Percentiles rank a stretch among this genome's conserved stretches.
Evolutionary conservation across 164 flowering plant genomes (phyloP).

Genomic region (Kingdonia uniflora): DNA sequence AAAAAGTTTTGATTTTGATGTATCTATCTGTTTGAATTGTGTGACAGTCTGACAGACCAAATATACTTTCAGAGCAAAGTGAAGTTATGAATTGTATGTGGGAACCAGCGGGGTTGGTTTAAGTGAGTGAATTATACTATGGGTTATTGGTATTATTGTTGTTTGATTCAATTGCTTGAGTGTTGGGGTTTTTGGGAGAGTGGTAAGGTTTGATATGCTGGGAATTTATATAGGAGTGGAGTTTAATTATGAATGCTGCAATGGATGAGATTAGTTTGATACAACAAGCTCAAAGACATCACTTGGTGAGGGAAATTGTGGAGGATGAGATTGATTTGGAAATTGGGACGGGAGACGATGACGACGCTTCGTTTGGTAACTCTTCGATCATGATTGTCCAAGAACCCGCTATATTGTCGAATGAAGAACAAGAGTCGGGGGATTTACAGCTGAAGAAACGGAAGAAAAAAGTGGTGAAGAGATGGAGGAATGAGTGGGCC

Average conservation of each 20-base stretch:
- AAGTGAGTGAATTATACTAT: too few species aligned
- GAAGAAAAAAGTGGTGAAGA: conserved; percentile 95
- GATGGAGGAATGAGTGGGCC: conserved; percentile 99
- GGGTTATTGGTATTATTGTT: too few species aligned
- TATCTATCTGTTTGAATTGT: too few species aligned
- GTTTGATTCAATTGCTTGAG: too few species aligned
- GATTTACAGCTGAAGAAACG: conserved; percentile 54
- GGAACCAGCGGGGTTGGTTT: too few species aligned
- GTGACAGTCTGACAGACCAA: too few species aligned
- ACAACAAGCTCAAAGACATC: conserved; percentile 88
- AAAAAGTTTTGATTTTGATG: too few species aligned
- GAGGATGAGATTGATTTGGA: conserved; percentile 97
- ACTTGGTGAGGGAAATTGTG: conserved; percentile 71
- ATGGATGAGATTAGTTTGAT: conserved; percentile 92
- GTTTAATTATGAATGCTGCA: conserved; percentile 61
- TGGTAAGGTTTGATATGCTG: not conserved
- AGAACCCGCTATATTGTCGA: conserved; percentile 50
- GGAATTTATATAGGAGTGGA: conserved; percentile 2
- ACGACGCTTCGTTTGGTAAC: conserved; percentile 68
- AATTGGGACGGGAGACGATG: conserved; percentile 90
- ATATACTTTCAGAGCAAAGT: too few species aligned
- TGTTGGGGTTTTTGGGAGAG: too few species aligned
- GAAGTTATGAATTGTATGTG: too few species aligned
- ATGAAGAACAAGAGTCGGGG: conserved; percentile 61
- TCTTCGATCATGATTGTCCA: conserved; percentile 51